Percentiles rank a stretch among this genome's conserved stretches.
Conservation (phyloP, 768 basidiomycete species). For the Solioccasus polychromus region DNA sequence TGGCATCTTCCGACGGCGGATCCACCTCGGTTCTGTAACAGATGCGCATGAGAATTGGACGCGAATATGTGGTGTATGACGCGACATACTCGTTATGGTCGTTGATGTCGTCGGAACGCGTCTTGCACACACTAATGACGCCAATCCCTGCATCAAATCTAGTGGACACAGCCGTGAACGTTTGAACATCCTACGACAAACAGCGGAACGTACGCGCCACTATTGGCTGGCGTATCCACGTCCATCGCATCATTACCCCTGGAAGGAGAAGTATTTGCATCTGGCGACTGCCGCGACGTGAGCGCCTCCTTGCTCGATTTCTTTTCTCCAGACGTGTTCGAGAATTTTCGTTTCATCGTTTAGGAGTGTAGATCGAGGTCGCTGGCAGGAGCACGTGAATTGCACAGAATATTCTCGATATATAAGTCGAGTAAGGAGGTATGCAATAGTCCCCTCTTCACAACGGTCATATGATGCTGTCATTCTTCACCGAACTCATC, state of each 20-base stretch:
- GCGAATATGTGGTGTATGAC: too few species aligned
- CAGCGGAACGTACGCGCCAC: neutral
- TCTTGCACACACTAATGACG: neutral
- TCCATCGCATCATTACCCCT: neutral
- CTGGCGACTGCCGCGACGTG: too few species aligned
- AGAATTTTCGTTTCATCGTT: slow-evolving; percentile 24
- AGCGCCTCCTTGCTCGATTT: slow-evolving; percentile 7
- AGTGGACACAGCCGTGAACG: neutral
- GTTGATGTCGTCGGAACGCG: neutral
- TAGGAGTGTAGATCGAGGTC: too few species aligned
- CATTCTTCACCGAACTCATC: too few species aligned
- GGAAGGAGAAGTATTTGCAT: too few species aligned
- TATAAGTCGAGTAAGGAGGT: too few species aligned
- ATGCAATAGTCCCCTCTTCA: too few species aligned
- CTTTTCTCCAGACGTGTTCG: slow-evolving; percentile 13
- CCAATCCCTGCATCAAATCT: neutral
- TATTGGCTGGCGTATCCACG: neutral
- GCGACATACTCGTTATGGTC: neutral
- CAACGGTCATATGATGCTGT: too few species aligned
- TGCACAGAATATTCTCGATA: too few species aligned
- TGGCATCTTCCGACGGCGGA: neutral
- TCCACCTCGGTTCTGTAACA: neutral
- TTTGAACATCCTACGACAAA: neutral
- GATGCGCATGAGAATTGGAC: neutral
- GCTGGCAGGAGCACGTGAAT: too few species aligned